Evolutionary conservation across 306 rosid genomes (phyloP).

Genomic region (Fagus sylvatica): DNA sequence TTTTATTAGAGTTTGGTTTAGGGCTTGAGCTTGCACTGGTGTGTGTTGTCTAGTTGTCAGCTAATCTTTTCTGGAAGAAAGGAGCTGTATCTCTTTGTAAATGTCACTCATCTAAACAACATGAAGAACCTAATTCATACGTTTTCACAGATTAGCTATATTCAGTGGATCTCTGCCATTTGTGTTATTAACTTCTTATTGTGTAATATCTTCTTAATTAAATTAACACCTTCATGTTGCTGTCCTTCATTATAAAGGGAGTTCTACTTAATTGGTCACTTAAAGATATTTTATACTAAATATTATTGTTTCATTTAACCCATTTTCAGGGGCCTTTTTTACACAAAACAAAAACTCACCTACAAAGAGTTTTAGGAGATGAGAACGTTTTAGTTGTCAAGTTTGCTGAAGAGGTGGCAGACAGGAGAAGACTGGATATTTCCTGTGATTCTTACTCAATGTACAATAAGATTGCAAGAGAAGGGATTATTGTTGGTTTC

Average conservation of each 20-base stretch:
- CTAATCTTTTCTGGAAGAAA: not conserved
- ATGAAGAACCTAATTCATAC: too few species aligned
- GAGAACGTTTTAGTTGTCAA: conserved; percentile 65
- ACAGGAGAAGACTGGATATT: not conserved
- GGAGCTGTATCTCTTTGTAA: not conserved
- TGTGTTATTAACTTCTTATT: not conserved
- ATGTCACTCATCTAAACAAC: too few species aligned
- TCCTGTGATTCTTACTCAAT: conserved; percentile 13
- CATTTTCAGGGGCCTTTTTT: conserved; percentile 65
- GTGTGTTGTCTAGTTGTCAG: not conserved
- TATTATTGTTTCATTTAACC: conserved; percentile 16
- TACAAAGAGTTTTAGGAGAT: conserved; percentile 74
- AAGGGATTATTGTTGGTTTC: conserved; percentile 70
- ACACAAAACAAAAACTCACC: conserved; percentile 45
- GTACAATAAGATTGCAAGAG: conserved; percentile 51
- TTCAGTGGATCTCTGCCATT: too few species aligned
- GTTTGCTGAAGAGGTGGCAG: conserved; percentile 37
- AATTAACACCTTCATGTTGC: not conserved
- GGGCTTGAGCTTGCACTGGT: not conserved
- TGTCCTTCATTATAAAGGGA: not conserved
- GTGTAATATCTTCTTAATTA: not conserved
- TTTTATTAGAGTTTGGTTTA: not conserved
- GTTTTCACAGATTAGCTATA: too few species aligned
- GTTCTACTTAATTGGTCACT: not conserved
- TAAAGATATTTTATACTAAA: not conserved